Evolutionary conservation across 2,329 filamentous ascomycete species (phyloP), one percentile per base, ranked within the genome.

Genomic region (Pseudogymnoascus sp.): DNA sequence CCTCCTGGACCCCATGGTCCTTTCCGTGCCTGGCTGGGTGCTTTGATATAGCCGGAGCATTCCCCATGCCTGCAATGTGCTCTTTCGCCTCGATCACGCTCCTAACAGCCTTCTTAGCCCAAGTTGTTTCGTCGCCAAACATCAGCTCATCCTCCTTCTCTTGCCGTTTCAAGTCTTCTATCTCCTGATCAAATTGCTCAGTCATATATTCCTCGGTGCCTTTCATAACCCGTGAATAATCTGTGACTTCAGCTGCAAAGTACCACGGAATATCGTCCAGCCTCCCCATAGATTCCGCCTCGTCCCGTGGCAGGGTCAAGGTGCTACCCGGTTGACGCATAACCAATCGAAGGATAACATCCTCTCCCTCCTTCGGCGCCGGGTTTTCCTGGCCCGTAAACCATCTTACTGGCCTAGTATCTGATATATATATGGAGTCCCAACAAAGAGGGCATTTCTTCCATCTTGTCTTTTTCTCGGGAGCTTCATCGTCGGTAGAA

Each of bases 371-470:
- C 35, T 87, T 83, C 4, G 93, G 91, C 37, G 91, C 78, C 40
- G 89, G 84, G 46, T 86, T 88, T 75, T 97, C 93, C 75, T 97
- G 92, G 0, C 92, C 93, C 40, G 85, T 84, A 70, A 96, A 97
- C 82, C 95, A 97, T 59, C 93, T 85, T 21, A 97, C 93, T 1
- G 95, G 92, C 59, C 90, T 83, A 21, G 90, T 91, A 67, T 99
- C 95, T 7, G 90, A 88, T n/a, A 93, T 82, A 73, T 95, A 96
- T n/a, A 99, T 85, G 59, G 84, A 87, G 74, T 99, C 95, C 78
- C 91, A 95, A 74, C 95, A 99, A 35, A 99, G 93, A 0, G 95
- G 93, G 69, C 95, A 99, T 74, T 96, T 96, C 78, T 96, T 96
- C 84, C 91, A 97, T 62, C 89, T 83, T 31, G 88, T 80, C 70